Base-by-base conservation (phyloP, 345 rosid species). In the Citrus sp. region DNA sequence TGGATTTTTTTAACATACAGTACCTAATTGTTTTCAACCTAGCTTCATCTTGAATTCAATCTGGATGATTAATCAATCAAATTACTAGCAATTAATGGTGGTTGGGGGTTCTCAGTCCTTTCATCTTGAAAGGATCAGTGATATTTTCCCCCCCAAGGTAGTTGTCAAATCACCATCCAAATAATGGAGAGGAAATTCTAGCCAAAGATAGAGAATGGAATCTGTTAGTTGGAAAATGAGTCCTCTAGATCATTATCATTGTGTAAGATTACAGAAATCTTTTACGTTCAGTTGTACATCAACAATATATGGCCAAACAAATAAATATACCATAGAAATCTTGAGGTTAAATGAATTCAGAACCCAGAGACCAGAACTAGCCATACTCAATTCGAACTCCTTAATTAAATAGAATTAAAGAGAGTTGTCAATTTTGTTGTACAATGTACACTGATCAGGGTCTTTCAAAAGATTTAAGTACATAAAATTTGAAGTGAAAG, bases 131-230 rank as follows among this genome's bases (percentile, higher is more conserved):
- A 51, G 32, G 25, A 46, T 19, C 7, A 49, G 24, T 42, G 63
- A 32, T 10, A 75, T 75, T 65, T 28, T 1, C 49, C 22, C 58
- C 25, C 63, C 25, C 19, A 3, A 30, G 61, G 70, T 65, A 46
- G 78, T 75, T 75, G 71, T 19, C 32, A 14, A 28, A 62, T 75
- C 78, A 22, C 63, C 9, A 64, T 75, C 78, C 22, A 13, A 42
- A 34, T 18, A 9, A 28, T 63, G 70, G 14, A 6, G 2, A 63
- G 16, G 63, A 49, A 42, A 63, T 30, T 40, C 28, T 3, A 67
- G 7, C 25, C 25, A 60, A 16, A 9, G 35, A 46, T 58, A 19
- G 10, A 28, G 56, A 58, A 2, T 24, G 34, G 7, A 21, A 34
- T 24, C 24, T 13, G 38, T 63, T 74, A 3, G 70, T 62, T 40